Evolutionary conservation across 352 stramenopile genomes (phyloP).

Genomic region (Phytophthora capsici): DNA sequence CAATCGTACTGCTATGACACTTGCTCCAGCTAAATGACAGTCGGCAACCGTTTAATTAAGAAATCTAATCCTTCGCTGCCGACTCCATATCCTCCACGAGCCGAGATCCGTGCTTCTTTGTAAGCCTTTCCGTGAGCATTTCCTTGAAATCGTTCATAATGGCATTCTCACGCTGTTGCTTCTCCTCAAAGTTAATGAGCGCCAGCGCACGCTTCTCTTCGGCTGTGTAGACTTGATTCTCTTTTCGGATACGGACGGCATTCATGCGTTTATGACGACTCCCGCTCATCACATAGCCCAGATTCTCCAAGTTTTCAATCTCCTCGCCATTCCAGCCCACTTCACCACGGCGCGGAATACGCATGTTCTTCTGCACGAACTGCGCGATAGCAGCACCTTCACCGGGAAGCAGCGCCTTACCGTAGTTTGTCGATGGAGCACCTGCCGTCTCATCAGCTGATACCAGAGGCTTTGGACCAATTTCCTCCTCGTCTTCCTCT

Average conservation of each 20-base stretch:
- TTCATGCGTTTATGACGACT: constrained; percentile 99
- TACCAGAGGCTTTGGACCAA: constrained; percentile 82
- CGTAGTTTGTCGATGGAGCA: constrained; percentile 84
- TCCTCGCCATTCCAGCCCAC: constrained; percentile 96
- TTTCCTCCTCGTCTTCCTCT: constrained; percentile 86
- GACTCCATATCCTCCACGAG: constrained; percentile 89
- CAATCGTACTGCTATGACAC: too few species aligned
- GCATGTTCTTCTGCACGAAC: constrained; percentile 99
- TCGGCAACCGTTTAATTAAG: neutral
- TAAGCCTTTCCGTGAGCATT: constrained; percentile 90
- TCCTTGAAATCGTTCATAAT: constrained; percentile 97
- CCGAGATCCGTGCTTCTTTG: constrained; percentile 88
- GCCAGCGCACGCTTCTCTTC: constrained; percentile 98
- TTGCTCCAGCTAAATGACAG: too few species aligned
- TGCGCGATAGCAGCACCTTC: constrained; percentile 96
- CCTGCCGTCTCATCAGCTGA: constrained; percentile 47
- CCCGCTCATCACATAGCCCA: constrained; percentile 98
- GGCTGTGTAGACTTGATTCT: constrained; percentile 99
- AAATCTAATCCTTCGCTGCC: constrained; percentile 55
- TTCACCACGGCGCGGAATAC: constrained; percentile 98
- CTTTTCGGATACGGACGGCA: constrained; percentile 98
- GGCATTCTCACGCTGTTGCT: constrained; percentile 98
- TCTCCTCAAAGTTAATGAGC: constrained; percentile 99
- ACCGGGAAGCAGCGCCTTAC: constrained; percentile 93
- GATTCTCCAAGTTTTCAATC: constrained; percentile 96